Base-by-base conservation (phyloP, 306 rosid species). In the Trifolium repens region DNA sequence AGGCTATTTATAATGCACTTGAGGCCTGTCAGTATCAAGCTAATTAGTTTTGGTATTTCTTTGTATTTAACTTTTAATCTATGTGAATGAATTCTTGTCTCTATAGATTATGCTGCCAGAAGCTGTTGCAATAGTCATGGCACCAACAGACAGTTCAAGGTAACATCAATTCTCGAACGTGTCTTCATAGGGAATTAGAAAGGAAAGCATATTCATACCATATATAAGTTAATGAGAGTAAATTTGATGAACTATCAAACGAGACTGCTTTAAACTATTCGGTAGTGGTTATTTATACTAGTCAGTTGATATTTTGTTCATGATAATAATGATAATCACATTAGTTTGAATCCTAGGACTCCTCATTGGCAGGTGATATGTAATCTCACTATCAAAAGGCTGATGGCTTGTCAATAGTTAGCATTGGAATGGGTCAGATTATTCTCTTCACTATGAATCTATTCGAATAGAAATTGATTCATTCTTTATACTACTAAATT, bases 121-220 rank as follows among this genome's bases (percentile, higher is more conserved):
- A 87, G 81, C 98, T 69, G 97, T 94, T 67, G 98, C 98, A 47
- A 91, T 94, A 85, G 97, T 94, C 79, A 94, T 94, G 98, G 98
- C 98, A 22, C 98, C 98, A 67, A 81, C 61, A 49, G 98, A 90
- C 85, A 84, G 87, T 71, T 71, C 91, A 42, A 91, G 90, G 97
- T 94, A 86, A 84, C 84, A 55, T 69, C 79, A 7, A 24, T 71
- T 49, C 52, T 62, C 59, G n/a, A 72, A 63, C 57, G 46, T 76
- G 57, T 70, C 59, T 74, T 69, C 26, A 62, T 46, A 30, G 78
- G 70, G 12, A 70, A 14, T 11, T 43, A 5, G 77, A 34, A 46
- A 80, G 57, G 39, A 69, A 61, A 49, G 69, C 54, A 74, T 72
- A 57, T 72, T 9, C 61, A 32, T 66, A 34, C 9, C 40, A 59